Evolutionary conservation across 305 asterid genomes (phyloP).

Genomic region (Nicotiana rustica): DNA sequence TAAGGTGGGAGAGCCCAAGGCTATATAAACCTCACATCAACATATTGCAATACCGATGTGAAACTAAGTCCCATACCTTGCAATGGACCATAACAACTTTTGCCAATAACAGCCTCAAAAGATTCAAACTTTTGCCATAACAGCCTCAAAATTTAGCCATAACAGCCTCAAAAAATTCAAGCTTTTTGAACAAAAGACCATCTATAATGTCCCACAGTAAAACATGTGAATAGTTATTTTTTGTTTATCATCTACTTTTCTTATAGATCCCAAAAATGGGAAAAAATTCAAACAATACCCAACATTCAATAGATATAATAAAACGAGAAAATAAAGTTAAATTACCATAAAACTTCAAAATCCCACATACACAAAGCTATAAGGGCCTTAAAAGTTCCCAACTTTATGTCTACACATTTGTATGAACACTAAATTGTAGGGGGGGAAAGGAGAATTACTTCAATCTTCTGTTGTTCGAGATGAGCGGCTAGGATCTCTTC

Average conservation of each 20-base stretch:
- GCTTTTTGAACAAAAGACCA: conserved; percentile 1
- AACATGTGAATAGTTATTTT: not conserved
- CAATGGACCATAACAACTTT: not conserved
- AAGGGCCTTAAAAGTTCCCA: not conserved
- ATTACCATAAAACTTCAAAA: not conserved
- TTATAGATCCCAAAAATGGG: not conserved
- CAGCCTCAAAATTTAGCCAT: not conserved
- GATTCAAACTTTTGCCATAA: not conserved
- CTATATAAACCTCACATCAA: too few species aligned
- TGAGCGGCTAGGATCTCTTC: conserved; percentile 57
- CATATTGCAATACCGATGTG: too few species aligned
- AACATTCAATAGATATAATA: not conserved
- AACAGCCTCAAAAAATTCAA: not conserved
- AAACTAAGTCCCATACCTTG: too few species aligned
- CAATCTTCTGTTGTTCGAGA: conserved; percentile 54
- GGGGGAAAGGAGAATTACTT: conserved; percentile 37
- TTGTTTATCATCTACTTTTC: not conserved
- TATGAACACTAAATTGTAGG: not conserved
- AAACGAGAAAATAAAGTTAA: conserved; percentile 17
- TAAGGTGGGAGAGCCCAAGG: too few species aligned
- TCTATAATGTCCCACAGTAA: not conserved
- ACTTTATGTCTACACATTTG: not conserved
- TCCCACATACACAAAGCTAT: not conserved
- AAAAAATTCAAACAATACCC: not conserved
- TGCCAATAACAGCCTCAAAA: not conserved